Base-by-base conservation (phyloP, 345 rosid genomes). In the Dimocarpus longan region DNA sequence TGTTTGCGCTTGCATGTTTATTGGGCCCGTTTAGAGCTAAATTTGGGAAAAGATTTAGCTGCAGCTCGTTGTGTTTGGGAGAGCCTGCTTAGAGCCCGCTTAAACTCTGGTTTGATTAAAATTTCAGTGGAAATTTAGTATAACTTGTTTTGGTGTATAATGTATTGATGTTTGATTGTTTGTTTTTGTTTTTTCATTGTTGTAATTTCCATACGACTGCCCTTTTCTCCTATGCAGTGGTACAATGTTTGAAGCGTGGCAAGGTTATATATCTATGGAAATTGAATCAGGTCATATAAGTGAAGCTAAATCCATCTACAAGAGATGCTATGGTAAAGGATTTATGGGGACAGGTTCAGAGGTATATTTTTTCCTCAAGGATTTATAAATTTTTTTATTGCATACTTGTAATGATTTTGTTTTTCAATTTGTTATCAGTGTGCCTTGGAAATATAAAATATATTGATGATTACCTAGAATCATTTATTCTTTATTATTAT, bases 31-130 rank as follows among this genome's bases (percentile, higher is more conserved):
- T 79, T 95, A 78, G 98, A 93, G 87, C 84, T 86, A 78, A 91
- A 62, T 71, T 79, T 90, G 82, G 97, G 93, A 56, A 91, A 93
- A 78, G 93, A 93, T 88, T 64, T 87, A 70, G 86, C 46, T 80
- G 91, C 91, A 69, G 91, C 95, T 32, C 92, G 92, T 76, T 86
- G 91, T 76, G 93, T 90, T 74, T 93, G 98, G 98, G 98, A 95
- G 83, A 87, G 82, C 80, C 89, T 91, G 84, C 90, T 93, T 80
- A 95, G 83, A 87, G 82, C 80, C 89, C 90, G 84, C 90, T 93
- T 80, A 95, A 93, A 88, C 89, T 78, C 81, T 84, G 98, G 99
- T 93, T 80, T 68, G 78, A 59, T 78, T 66, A 43, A 21, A 15
- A 50, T 63, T 66, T 19, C 69, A 7, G 22, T 26, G 42, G 46